Percentiles rank a stretch among this genome's conserved stretches.
These are phyloP conservation scores for Hygrophila difformis DNA, from an alignment of 257 asterid species.

Conservation along the genomic window DNA sequence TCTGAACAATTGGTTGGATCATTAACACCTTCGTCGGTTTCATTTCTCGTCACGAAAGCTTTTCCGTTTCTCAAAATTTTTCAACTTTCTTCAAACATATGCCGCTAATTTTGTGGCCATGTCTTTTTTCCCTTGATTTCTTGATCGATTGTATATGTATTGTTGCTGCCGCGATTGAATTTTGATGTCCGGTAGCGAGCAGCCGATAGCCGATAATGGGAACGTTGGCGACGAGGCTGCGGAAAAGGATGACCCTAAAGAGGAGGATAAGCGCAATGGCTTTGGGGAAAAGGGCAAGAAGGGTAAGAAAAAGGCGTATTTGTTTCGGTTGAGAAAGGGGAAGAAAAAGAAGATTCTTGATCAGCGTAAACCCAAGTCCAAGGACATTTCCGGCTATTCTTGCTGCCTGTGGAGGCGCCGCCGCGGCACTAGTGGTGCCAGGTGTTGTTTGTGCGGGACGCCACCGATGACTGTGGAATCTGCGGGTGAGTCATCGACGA, in stretches of 20 bases:
- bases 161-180: constrained; percentile 9
- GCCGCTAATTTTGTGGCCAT: constrained; percentile 21
- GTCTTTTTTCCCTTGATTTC: constrained; percentile 3
- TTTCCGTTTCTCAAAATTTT: too few species aligned
- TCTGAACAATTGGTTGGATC: too few species aligned
- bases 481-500: constrained; percentile 61
- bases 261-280: constrained; percentile 19
- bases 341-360: constrained; percentile 27
- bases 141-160: constrained; percentile 1
- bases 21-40: too few species aligned
- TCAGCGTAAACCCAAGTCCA: constrained; percentile 20
- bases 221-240: constrained; percentile 14
- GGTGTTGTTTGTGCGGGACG: constrained; percentile 40
- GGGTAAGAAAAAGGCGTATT: constrained; percentile 19
- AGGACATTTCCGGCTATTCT: constrained; percentile 30
- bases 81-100: constrained; percentile 8
- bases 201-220: constrained; percentile 10
- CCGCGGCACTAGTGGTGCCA: constrained; percentile 15
- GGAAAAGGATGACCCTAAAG: constrained; percentile 14
- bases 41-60: too few species aligned
- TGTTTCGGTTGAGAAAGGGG: constrained; percentile 42
- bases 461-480: constrained; percentile 46
- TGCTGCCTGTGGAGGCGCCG: constrained; percentile 26
- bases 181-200: constrained; percentile 56
- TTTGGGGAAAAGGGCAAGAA: constrained; percentile 26